Percentiles rank a stretch among this genome's conserved stretches.
These are phyloP conservation scores for Lenwebbia sp. DNA, from an alignment of 345 rosid genomes.

Conservation along the genomic window DNA sequence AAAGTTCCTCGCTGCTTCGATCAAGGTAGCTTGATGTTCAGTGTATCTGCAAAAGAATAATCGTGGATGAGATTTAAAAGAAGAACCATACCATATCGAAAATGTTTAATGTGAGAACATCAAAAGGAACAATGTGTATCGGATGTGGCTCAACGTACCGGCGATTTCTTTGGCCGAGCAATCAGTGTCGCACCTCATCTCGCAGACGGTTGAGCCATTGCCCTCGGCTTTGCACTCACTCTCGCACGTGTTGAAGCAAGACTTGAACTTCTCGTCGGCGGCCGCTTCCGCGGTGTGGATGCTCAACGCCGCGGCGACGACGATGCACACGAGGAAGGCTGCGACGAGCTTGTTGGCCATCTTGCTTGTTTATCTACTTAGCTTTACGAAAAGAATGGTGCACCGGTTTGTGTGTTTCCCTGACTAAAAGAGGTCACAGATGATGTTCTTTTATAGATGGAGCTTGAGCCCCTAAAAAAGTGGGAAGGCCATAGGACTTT, in stretches of 20 bases:
- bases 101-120: not conserved
- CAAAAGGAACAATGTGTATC: not conserved
- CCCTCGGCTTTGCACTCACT: not conserved
- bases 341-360: conserved; percentile 20
- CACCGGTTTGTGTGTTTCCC: not conserved
- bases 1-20: not conserved
- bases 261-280: not conserved
- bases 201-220: not conserved
- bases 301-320: conserved; percentile 3
- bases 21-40: not conserved
- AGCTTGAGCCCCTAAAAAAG: not conserved
- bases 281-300: not conserved
- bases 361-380: not conserved
- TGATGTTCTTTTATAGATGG: not conserved
- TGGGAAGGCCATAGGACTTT: not conserved
- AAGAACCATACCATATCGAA: not conserved
- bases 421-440: not conserved
- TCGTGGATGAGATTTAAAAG: not conserved
- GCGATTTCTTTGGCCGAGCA: not conserved
- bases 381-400: not conserved
- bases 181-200: not conserved
- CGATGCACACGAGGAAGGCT: conserved; percentile 10
- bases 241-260: not conserved
- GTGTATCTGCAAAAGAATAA: not conserved
- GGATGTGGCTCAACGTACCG: not conserved